Base-by-base conservation (phyloP, 169 alveolate species). In the Plasmodium yoelii region DNA sequence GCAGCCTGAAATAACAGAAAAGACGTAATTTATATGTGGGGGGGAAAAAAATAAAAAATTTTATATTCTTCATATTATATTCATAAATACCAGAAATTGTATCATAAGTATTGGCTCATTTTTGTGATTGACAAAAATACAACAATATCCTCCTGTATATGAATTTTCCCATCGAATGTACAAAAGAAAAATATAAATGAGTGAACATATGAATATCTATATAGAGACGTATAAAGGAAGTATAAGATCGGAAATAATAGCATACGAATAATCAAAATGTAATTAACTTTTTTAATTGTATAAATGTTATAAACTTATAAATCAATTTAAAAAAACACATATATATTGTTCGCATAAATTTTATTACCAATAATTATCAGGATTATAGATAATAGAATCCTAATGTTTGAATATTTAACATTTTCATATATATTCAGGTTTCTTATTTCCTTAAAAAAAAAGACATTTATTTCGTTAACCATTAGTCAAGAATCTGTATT, bases 21-120 rank as follows among this genome's bases (percentile, higher is more conserved):
- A n/a, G 44, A 55, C 2, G 24, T 22, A 63, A 63, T 22, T 10
- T 12, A 28, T 15, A 51, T 51, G 59, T 51, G 19, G 59, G 4
- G 4, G 22, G 3, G 7, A 51, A 51, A 51, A 51, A 51, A 15
- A 15, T 51, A 51, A 15, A 6, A 51, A 13, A 4, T 13, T 15
- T 13, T 4, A 13, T 51, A 67, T 26, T 24, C 10, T 42, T 44
- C 8, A 44, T 67, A 13, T 47, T 18, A 4, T 67, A 18, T 6
- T 34, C 42, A 34, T 34, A 34, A 28, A 34, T 82, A 82, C 90
- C 64, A 82, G 24, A 28, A 67, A 44, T 2, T 67, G n/a, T 6
- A 82, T 82, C 90, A 82, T 82, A 46, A 82, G 59, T 2, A 68
- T 2, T 49, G 90, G 90, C 22, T 82, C 34, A 24, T 82, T 82